Conservation (phyloP, 768 basidiomycete genomes). For the Podaxis sp. region DNA sequence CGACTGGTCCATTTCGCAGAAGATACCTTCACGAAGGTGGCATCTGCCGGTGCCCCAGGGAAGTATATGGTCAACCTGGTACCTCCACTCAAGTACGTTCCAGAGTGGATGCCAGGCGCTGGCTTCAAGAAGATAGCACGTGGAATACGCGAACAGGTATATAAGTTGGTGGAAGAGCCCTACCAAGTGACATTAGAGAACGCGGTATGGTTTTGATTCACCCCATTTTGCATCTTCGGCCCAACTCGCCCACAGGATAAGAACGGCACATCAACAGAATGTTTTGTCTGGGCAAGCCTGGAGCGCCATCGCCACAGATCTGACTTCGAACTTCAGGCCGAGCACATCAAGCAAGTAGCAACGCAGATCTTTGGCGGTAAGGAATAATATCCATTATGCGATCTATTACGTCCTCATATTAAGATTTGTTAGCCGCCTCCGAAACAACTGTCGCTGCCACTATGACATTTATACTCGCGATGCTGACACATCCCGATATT, state of each 20-base stretch:
- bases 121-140: conserved; percentile 5
- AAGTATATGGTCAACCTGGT: conserved; percentile 10
- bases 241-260: neutral
- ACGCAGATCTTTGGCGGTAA: conserved; percentile 9
- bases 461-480: conserved; percentile 10
- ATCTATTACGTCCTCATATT: neutral
- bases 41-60: neutral
- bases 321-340: neutral
- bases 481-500: conserved; percentile 16
- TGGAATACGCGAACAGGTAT: neutral
- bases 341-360: conserved; percentile 1
- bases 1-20: neutral
- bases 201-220: neutral
- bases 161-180: neutral
- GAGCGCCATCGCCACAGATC: neutral
- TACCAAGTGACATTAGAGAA: neutral
- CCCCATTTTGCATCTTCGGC: no score
- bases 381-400: neutral
- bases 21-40: neutral
- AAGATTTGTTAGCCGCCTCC: neutral
- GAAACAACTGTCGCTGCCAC: conserved; percentile 7
- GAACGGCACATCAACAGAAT: neutral
- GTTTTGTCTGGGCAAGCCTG: neutral
- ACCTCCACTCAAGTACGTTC: conserved; percentile 5
- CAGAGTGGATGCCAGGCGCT: conserved; percentile 15